A percentile compares a stretch with the other conserved stretches of the same genome.
Evolutionary conservation across 2,329 filamentous ascomycete genomes (phyloP).

Genomic region (Xylariaceae sp.): DNA sequence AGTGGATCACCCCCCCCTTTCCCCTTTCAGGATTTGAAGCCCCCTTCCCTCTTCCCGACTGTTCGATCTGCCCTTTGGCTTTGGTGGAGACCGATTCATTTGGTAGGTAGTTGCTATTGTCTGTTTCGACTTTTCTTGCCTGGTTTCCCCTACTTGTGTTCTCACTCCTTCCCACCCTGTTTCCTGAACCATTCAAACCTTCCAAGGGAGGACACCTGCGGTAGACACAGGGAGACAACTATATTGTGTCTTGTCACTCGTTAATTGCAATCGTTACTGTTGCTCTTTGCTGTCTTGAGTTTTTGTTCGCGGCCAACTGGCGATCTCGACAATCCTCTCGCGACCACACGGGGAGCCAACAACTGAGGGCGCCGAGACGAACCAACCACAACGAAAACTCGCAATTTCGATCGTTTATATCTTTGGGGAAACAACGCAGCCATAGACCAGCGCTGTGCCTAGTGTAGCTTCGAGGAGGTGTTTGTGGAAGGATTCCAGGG

Average conservation of each 20-base stretch:
- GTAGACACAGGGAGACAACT: slow-evolving; percentile 16
- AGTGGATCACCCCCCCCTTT: slow-evolving; percentile 17
- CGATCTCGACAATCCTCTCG: slow-evolving; percentile 1
- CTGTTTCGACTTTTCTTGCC: slow-evolving; percentile 19
- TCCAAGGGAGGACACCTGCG: slow-evolving; percentile 11
- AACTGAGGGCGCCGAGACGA: slow-evolving; percentile 7
- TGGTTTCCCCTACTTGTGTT: slow-evolving; percentile 11
- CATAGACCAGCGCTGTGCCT: not conserved
- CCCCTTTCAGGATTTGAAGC: slow-evolving; percentile 9
- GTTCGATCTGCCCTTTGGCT: slow-evolving; percentile 7
- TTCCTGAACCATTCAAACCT: slow-evolving; percentile 14
- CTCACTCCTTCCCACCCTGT: slow-evolving; percentile 15
- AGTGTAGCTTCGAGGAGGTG: not conserved
- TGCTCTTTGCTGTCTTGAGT: slow-evolving; percentile 10
- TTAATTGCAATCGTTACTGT: slow-evolving; percentile 14
- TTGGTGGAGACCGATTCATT: slow-evolving; percentile 26
- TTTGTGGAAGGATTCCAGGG: not conserved
- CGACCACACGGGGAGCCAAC: slow-evolving; percentile 1
- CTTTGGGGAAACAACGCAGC: not conserved
- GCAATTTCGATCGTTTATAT: slow-evolving; percentile 7
- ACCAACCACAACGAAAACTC: not conserved
- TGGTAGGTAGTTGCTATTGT: slow-evolving; percentile 27
- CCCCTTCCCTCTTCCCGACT: slow-evolving; percentile 20
- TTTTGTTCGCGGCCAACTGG: slow-evolving; percentile 5
- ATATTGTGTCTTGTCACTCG: slow-evolving; percentile 23